Conservation (phyloP, 257 asterid species). For the Prunella vulgaris region DNA sequence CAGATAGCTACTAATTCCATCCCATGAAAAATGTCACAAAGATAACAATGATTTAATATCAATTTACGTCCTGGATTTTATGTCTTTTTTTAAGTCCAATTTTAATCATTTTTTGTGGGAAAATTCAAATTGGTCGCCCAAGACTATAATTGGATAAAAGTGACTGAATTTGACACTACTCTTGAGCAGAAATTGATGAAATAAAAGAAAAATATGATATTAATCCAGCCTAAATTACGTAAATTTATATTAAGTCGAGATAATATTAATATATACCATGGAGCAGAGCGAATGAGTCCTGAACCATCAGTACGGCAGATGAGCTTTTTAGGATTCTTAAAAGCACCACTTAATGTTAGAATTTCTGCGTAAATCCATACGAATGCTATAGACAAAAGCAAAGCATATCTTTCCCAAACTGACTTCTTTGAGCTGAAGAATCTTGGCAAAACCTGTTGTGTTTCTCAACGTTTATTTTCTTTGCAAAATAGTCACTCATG, state of each 20-base stretch:
- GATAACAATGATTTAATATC: background rate
- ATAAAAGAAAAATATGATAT: background rate
- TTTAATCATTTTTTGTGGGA: background rate
- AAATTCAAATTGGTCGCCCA: too few species aligned
- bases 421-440: slow-evolving; percentile 44
- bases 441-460: slow-evolving; percentile 50
- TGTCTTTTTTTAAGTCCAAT: background rate
- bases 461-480: too few species aligned
- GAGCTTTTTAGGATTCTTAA: slow-evolving; percentile 28
- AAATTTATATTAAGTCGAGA: background rate
- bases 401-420: slow-evolving; percentile 52
- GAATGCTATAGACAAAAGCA: slow-evolving; percentile 47
- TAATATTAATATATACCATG: slow-evolving; percentile 44
- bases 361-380: slow-evolving; percentile 63
- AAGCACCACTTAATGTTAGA: slow-evolving; percentile 62
- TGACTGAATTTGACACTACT: background rate
- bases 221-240: too few species aligned
- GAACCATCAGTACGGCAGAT: slow-evolving; percentile 51
- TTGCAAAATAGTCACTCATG: too few species aligned
- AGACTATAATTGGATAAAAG: background rate
- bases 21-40: too few species aligned
- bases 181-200: background rate
- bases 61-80: too few species aligned
- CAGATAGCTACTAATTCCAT: background rate
- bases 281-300: slow-evolving; percentile 45